Evolutionary conservation across 2,329 filamentous ascomycete genomes (phyloP).

Genomic region (Sporothrix dimorphospora): DNA sequence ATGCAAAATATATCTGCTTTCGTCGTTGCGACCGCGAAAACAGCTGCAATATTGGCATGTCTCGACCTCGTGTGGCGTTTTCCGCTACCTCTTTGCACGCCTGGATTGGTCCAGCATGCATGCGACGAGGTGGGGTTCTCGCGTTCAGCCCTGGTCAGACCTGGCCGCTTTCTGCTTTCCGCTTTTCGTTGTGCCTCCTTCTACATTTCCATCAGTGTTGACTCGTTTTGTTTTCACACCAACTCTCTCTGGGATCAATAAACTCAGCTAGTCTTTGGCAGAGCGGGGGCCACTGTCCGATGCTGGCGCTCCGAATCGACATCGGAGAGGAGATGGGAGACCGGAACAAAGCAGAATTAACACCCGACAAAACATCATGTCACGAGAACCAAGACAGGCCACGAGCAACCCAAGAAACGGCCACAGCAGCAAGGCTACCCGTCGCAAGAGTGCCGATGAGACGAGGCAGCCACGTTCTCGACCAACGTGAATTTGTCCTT

Average conservation of each 20-base stretch:
- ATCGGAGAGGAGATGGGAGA: too few species aligned
- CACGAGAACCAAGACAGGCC: background rate
- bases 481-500: background rate
- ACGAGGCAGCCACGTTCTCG: background rate
- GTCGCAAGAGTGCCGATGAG: background rate
- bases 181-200: too few species aligned
- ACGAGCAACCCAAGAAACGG: background rate
- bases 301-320: background rate
- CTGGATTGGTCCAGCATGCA: background rate
- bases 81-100: too few species aligned
- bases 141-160: background rate
- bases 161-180: too few species aligned
- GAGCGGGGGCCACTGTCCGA: background rate
- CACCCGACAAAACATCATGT: background rate
- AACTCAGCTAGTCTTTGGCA: background rate
- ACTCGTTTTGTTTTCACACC: background rate
- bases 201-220: background rate
- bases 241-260: background rate
- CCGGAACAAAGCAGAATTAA: background rate
- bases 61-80: constrained; percentile 6
- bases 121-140: background rate
- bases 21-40: background rate
- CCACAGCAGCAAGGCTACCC: background rate
- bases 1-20: background rate
- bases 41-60: background rate